Evolutionary conservation across 352 stramenopile genomes (phyloP).

Genomic region (Phytophthora multivora): DNA sequence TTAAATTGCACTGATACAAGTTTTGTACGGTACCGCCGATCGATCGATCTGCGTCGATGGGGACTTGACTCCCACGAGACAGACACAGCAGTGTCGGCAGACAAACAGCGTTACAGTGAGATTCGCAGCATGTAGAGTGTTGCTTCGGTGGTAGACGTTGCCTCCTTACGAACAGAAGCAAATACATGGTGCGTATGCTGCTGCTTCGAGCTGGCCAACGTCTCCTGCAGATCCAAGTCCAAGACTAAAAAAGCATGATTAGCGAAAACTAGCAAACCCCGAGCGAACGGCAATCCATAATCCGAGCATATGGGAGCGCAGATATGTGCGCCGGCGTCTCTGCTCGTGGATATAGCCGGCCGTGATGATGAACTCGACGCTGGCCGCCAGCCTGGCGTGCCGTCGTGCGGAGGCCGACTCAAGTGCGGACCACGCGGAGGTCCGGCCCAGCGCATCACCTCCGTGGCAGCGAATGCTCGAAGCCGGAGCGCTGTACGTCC

Average conservation of each 20-base stretch:
- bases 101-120: too few species aligned
- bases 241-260: constrained; percentile 13
- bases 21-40: constrained; percentile 8
- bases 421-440: constrained; percentile 10
- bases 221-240: not conserved
- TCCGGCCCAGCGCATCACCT: constrained; percentile 23
- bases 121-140: too few species aligned
- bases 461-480: constrained; percentile 13
- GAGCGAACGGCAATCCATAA: constrained; percentile 21
- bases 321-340: constrained; percentile 8
- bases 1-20: constrained; percentile 1
- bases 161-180: too few species aligned
- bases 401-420: not conserved
- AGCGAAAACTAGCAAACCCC: constrained; percentile 23
- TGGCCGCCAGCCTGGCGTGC: constrained; percentile 2
- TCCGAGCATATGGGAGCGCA: constrained; percentile 12
- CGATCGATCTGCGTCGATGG: constrained; percentile 5
- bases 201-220: constrained; percentile 4
- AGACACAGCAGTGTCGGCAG: constrained; percentile 1
- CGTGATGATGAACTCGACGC: constrained; percentile 22
- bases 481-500: not conserved
- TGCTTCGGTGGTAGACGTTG: too few species aligned
- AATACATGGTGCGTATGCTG: too few species aligned
- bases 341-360: constrained; percentile 16
- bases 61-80: constrained; percentile 13